Evolutionary conservation across 1,284 basidiomycete species (phyloP), one percentile per base, ranked within the genome.

Genomic region (Paramarasmius palmivorus): DNA sequence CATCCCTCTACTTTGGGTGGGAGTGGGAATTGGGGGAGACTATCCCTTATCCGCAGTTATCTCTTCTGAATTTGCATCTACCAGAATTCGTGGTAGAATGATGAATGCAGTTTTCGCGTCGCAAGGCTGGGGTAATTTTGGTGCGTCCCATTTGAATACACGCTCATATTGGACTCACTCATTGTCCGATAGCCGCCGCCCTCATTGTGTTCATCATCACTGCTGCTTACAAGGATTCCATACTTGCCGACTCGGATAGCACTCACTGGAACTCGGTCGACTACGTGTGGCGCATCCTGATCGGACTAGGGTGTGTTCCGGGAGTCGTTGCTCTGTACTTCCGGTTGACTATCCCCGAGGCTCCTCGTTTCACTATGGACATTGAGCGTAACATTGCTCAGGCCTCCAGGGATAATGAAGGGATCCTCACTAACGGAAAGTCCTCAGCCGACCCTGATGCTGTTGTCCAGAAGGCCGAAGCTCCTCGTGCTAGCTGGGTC

Each of bases 301-400:
- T 89, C 65, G 86, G 86, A 61, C 75, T 90, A 41, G 86, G 86
- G 25, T 83, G 84, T 54, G 73, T 91, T 34, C 88, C 88, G 4
- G 86, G 78, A 53, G 74, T 74, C 26, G 65, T 86, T 48, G 87
- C 87, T 5, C 78, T 90, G 41, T 90, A 89, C 72, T 88, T 87
- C 78, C 87, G 88, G 60, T 77, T 91, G 15, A 88, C 86, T 19
- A 87, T 90, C 57, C 86, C 87, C 5, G 88, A 90, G 68, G 88
- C 87, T 0, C 83, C 91, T 35, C 89, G 92, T 61, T 95, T 90
- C 79, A 94, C 91, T 55, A 91, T 94, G 85, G 92, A 93, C 73
- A 83, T 94, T 61, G 90, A 93, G 73, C 84, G 90, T 57, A 91
- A 93, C 71, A 79, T 93, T 57, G 75, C 82, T 61, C 86, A 88